Conservation (phyloP, 139 green algal species). For the Chlamydomonas sp. region DNA sequence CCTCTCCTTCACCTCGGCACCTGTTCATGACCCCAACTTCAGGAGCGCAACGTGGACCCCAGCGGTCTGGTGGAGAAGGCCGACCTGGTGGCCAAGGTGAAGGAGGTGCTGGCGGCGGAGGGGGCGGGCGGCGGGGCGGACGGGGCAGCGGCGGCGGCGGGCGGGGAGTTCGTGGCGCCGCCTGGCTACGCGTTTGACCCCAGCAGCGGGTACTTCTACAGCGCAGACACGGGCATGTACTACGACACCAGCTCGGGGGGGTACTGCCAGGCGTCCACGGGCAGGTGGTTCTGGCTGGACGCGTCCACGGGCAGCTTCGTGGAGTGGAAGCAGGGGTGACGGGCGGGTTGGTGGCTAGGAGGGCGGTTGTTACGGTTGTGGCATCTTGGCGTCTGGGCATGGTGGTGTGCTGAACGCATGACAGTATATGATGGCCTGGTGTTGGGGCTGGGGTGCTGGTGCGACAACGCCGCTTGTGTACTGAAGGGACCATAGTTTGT, state of each 20-base stretch:
- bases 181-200: constrained; percentile 70
- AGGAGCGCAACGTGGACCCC: constrained; percentile 46
- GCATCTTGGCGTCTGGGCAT: no score
- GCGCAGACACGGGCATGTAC: constrained; percentile 61
- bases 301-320: constrained; percentile 43
- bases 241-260: constrained; percentile 62
- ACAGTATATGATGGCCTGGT: no score
- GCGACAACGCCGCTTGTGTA: no score
- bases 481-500: no score
- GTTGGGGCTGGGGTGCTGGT: no score
- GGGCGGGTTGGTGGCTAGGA: no score
- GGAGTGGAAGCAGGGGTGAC: constrained; percentile 43
- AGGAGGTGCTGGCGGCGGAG: constrained; percentile 22
- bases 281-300: constrained; percentile 71
- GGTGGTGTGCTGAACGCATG: no score
- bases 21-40: no score
- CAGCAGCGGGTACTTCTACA: constrained; percentile 58
- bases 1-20: no score
- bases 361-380: no score
- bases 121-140: background rate
- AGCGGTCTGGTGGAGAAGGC: constrained; percentile 73
- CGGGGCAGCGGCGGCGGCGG: background rate
- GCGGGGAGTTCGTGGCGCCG: constrained; percentile 42
- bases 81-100: constrained; percentile 68
- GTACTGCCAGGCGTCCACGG: constrained; percentile 55